phyloP scores from a whole-genome alignment of 1,284 basidiomycete species.

The Heterobasidion irregulare region DNA sequence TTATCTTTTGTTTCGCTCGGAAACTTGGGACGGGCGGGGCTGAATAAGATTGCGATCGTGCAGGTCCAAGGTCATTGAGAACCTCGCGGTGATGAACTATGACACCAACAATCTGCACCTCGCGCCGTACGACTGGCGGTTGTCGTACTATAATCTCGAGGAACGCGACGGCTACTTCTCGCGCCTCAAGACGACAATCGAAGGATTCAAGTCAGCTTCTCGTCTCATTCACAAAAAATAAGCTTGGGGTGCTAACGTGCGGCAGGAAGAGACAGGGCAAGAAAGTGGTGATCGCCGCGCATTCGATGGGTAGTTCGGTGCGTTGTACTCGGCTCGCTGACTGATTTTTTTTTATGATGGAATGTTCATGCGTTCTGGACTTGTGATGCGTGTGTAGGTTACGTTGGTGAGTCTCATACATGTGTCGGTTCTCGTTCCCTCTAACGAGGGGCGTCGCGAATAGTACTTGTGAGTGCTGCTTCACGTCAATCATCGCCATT shows the following conservation, averaged over 20 bases:
- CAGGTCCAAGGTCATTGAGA: conserved; percentile 90
- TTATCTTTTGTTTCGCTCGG: background rate
- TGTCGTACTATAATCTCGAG: conserved; percentile 90
- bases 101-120: conserved; percentile 86
- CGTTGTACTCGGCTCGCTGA: conserved; percentile 15
- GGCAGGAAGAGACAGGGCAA: conserved; percentile 59
- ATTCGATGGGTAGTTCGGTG: conserved; percentile 85
- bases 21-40: background rate
- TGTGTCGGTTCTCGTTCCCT: background rate
- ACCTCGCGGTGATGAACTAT: conserved; percentile 86
- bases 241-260: background rate
- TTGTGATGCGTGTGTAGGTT: conserved; percentile 24
- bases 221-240: too few relatives aligned
- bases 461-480: conserved; percentile 11
- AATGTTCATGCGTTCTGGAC: too few relatives aligned
- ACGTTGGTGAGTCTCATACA: conserved; percentile 31
- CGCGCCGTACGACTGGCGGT: conserved; percentile 86
- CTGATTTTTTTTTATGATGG: too few relatives aligned
- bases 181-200: conserved; percentile 78
- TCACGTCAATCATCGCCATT: conserved; percentile 7
- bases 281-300: conserved; percentile 84
- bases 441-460: background rate
- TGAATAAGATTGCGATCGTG: background rate
- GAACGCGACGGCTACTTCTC: conserved; percentile 92
- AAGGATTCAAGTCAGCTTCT: conserved; percentile 75